Percentiles rank a stretch among this genome's conserved stretches.
Evolutionary conservation across 108 stramenopile genomes (phyloP).

Genomic region (Fistulifera pelliculosa): DNA sequence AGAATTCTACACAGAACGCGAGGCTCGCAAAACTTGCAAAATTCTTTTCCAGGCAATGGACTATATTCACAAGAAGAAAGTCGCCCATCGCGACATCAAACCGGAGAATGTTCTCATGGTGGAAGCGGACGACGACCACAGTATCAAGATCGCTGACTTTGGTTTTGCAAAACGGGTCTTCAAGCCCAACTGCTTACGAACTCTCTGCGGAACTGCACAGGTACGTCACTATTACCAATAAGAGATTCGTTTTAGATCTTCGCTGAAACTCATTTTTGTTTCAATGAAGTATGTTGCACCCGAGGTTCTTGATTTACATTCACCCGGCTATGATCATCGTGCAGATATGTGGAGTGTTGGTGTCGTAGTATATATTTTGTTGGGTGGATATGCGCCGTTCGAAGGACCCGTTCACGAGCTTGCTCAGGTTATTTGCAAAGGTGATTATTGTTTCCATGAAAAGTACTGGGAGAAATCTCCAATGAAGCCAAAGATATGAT

Average conservation of each 20-base stretch:
- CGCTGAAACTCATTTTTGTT: too few species aligned
- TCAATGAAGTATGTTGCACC: constrained; percentile 28
- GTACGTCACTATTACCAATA: constrained; percentile 19
- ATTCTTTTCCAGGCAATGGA: constrained; percentile 78
- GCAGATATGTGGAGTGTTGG: constrained; percentile 93
- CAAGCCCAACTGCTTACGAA: constrained; percentile 50
- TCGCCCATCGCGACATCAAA: constrained; percentile 88
- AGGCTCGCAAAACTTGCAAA: constrained; percentile 84
- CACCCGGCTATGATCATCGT: constrained; percentile 46
- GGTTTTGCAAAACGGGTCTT: constrained; percentile 88
- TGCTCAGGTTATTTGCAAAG: constrained; percentile 37
- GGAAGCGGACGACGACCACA: constrained; percentile 58
- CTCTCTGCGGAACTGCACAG: constrained; percentile 66
- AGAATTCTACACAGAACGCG: constrained; percentile 87
- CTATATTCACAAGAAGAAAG: constrained; percentile 70
- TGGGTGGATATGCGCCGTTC: constrained; percentile 92
- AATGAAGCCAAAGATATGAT: constrained; percentile 78
- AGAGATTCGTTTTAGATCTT: not conserved
- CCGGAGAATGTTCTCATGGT: constrained; percentile 78
- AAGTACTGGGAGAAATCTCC: constrained; percentile 68
- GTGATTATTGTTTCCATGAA: constrained; percentile 55
- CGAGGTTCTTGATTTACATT: constrained; percentile 47
- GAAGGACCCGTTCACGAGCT: constrained; percentile 57
- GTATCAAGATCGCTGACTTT: constrained; percentile 94
- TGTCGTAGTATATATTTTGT: constrained; percentile 87